A percentile compares a stretch with the other conserved stretches of the same genome.
Conservation (phyloP, 2,329 filamentous ascomycete species). For the Monilinia fructigena region DNA sequence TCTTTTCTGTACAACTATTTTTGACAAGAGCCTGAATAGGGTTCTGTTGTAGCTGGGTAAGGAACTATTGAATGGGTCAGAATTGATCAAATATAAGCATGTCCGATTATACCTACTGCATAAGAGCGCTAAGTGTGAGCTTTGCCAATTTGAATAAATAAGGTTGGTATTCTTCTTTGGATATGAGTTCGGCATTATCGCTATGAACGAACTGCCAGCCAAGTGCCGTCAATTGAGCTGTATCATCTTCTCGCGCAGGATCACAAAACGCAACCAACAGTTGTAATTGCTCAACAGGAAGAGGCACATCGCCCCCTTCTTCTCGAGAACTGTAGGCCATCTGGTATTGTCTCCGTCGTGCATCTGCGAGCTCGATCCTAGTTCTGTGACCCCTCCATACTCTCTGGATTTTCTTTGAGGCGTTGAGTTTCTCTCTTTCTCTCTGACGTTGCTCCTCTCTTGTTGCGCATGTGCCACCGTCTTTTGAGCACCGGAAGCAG, state of each 20-base stretch:
- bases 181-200: conserved; percentile 42
- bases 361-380: conserved; percentile 57
- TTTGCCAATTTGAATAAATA: conserved; percentile 32
- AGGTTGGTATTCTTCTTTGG: conserved; percentile 29
- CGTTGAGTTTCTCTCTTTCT: conserved; percentile 74
- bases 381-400: conserved; percentile 76
- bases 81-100: background rate
- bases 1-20: conserved; percentile 30
- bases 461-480: conserved; percentile 84
- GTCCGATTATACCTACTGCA: conserved; percentile 29
- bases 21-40: conserved; percentile 34
- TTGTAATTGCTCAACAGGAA: conserved; percentile 45
- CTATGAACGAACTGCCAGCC: conserved; percentile 34
- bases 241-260: conserved; percentile 47
- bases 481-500: conserved; percentile 65
- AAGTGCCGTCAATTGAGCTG: conserved; percentile 49
- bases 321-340: conserved; percentile 37
- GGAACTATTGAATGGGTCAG: conserved; percentile 16
- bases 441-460: conserved; percentile 78
- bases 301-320: background rate
- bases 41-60: conserved; percentile 12
- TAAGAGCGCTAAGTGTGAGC: conserved; percentile 34
- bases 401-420: conserved; percentile 71
- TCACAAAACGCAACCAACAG: conserved; percentile 54
- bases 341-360: conserved; percentile 64